Evolutionary conservation across 2,329 filamentous ascomycete species (phyloP), one percentile per base, ranked within the genome.

Genomic region (Anisogramma anomala): DNA sequence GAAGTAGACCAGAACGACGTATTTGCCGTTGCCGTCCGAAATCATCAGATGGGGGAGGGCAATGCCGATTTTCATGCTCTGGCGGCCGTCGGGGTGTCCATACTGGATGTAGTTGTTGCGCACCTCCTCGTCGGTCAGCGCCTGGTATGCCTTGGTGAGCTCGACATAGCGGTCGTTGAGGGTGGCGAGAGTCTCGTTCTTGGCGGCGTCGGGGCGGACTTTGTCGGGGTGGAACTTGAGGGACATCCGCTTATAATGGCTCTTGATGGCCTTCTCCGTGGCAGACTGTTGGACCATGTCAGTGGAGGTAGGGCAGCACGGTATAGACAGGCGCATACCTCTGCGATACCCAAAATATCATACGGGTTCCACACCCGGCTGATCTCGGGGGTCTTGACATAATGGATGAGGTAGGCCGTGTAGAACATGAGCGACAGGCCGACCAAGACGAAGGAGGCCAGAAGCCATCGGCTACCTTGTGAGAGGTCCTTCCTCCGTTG

Each of bases 11-110:
- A 95, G 69, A 46, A 98, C 70, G 40, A 98, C 83, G 57, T 93
- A 96, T 68, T 95, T 96, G 50, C 88, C 89, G 60, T 91, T 93
- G 41, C 88, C 89, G 51, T 95, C 86, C 11, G 84, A 83, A 41
- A 98, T 74, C 53, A 98, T 87, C 63, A 91, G 85, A 59, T 91
- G 82, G 33, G 91, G 91, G 33, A 98, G 73, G 33, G 89, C 91
- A 51, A 98, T 98, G 49, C 91, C 89, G 56, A 98, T 96, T 65
- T 87, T 95, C 64, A 88, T 91, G 60, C 87, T 89, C 66, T 98
- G 91, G 72, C 95, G 96, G 58, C 91, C 91, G 59, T 98, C 91
- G 6, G 91, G 91, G 61, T 98, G 87, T 42, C 91, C 91, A 55
- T 83, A 98, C 61, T 94, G 84, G 39, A 94, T 79, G 63, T 84